These are phyloP conservation scores for Pulveroboletus sp. DNA, from an alignment of 768 basidiomycete species.

Conservation along the genomic window DNA sequence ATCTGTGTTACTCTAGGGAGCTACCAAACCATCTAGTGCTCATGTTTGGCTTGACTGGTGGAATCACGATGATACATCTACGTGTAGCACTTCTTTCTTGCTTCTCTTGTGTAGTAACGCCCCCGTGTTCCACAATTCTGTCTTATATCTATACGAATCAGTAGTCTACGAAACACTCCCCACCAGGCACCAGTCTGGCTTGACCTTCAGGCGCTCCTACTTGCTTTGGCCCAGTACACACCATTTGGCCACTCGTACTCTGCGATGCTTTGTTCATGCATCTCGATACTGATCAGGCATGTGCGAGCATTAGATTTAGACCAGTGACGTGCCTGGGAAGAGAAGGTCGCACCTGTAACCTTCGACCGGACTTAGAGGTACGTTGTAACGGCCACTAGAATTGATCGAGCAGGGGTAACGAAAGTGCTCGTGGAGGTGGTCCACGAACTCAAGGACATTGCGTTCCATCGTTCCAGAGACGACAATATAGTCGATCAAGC, in stretches of 20 bases:
- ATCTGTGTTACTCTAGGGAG: conserved; percentile 19
- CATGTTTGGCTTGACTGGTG: conserved; percentile 2
- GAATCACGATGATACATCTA: conserved; percentile 16
- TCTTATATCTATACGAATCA: conserved; percentile 23
- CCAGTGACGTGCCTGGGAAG: neutral
- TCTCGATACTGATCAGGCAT: conserved; percentile 66
- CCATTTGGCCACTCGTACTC: conserved; percentile 87
- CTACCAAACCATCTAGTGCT: conserved; percentile 27
- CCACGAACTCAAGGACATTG: conserved; percentile 87
- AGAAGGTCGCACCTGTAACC: conserved; percentile 48
- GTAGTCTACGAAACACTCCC: neutral
- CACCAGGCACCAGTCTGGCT: no score
- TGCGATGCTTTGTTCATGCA: conserved; percentile 74
- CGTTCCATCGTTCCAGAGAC: conserved; percentile 90
- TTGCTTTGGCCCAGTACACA: conserved; percentile 23
- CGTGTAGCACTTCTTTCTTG: conserved; percentile 27
- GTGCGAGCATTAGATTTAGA: neutral
- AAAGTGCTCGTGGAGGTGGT: conserved; percentile 95
- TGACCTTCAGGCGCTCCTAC: conserved; percentile 2
- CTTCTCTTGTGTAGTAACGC: conserved; percentile 21
- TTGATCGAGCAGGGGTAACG: conserved; percentile 87
- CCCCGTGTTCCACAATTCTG: conserved; percentile 7
- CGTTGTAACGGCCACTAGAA: conserved; percentile 77
- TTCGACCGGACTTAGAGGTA: conserved; percentile 67
- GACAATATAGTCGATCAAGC: conserved; percentile 90